phyloP scores from a whole-genome alignment of 2,329 filamentous ascomycete genomes.

The Bipolaris sorokiniana region DNA sequence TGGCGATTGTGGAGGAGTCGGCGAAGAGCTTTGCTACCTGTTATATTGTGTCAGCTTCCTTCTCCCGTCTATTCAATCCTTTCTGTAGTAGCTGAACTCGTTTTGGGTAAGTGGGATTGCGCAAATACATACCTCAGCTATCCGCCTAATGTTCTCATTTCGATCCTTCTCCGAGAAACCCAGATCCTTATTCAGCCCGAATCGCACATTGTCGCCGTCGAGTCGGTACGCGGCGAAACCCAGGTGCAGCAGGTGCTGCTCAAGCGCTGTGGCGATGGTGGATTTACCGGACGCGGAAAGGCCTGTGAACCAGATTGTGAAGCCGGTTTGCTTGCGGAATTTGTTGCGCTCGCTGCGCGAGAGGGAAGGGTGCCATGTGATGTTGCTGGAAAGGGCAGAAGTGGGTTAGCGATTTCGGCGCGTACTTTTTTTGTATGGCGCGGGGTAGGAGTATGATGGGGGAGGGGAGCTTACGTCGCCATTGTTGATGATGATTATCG shows the following conservation, averaged over 20 bases:
- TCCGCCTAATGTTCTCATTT: constrained; percentile 96
- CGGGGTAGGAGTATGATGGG: constrained; percentile 21
- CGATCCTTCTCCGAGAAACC: constrained; percentile 92
- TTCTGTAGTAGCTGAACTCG: too few species aligned
- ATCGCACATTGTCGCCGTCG: constrained; percentile 97
- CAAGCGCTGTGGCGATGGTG: constrained; percentile 92
- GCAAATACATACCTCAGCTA: constrained; percentile 69
- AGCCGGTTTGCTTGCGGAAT: constrained; percentile 81
- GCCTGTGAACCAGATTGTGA: constrained; percentile 97
- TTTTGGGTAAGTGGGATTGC: too few species aligned
- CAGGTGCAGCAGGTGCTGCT: constrained; percentile 92
- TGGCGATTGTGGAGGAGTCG: constrained; percentile 82
- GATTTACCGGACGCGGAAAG: constrained; percentile 97
- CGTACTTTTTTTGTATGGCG: too few species aligned
- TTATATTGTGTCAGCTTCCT: not conserved
- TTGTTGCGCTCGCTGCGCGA: constrained; percentile 77
- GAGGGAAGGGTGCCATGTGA: constrained; percentile 86
- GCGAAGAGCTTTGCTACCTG: constrained; percentile 95
- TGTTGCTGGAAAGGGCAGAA: constrained; percentile 66
- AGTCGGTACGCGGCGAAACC: constrained; percentile 86
- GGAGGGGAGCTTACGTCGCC: constrained; percentile 46
- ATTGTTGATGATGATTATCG: constrained; percentile 22
- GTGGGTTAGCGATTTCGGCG: constrained; percentile 17
- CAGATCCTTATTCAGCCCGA: constrained; percentile 96
- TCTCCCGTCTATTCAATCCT: too few species aligned